Evolutionary conservation across 2,329 filamentous ascomycete species (phyloP).

Genomic region (Aspergillus aculeatinus): DNA sequence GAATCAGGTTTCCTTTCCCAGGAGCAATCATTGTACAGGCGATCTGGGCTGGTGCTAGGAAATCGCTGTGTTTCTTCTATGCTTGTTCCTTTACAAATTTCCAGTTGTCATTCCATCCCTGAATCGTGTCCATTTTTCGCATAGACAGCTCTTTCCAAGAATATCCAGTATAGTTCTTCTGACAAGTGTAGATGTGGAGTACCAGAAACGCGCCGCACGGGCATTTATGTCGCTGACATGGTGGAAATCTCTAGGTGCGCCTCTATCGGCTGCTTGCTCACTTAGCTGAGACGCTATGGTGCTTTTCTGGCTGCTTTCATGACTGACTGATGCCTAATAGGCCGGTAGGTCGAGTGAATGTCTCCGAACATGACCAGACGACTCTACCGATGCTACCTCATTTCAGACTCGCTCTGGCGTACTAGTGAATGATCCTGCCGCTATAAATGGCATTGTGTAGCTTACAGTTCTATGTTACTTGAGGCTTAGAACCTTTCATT

Average conservation of each 20-base stretch:
- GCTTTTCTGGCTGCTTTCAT: neutral
- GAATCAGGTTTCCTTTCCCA: constrained; percentile 18
- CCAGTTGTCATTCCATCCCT: neutral
- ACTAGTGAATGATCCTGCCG: neutral
- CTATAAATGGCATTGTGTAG: neutral
- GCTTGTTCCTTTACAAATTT: constrained; percentile 10
- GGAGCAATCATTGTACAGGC: constrained; percentile 23
- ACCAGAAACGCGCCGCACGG: neutral
- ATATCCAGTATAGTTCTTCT: neutral
- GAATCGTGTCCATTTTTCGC: neutral
- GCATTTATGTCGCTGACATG: neutral
- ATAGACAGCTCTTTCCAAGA: neutral
- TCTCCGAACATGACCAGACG: neutral
- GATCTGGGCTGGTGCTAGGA: constrained; percentile 25
- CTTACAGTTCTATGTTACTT: neutral
- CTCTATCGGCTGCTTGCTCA: neutral
- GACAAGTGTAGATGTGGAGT: neutral
- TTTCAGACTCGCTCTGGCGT: neutral
- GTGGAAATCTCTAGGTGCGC: neutral
- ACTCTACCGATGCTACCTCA: neutral
- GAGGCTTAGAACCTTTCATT: neutral
- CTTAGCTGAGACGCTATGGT: neutral
- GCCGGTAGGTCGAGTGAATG: neutral
- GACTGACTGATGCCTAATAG: neutral
- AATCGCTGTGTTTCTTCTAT: constrained; percentile 13